Evolutionary conservation across 2,329 filamentous ascomycete genomes (phyloP).

Genomic region (Lasiodiplodia hormozganensis): DNA sequence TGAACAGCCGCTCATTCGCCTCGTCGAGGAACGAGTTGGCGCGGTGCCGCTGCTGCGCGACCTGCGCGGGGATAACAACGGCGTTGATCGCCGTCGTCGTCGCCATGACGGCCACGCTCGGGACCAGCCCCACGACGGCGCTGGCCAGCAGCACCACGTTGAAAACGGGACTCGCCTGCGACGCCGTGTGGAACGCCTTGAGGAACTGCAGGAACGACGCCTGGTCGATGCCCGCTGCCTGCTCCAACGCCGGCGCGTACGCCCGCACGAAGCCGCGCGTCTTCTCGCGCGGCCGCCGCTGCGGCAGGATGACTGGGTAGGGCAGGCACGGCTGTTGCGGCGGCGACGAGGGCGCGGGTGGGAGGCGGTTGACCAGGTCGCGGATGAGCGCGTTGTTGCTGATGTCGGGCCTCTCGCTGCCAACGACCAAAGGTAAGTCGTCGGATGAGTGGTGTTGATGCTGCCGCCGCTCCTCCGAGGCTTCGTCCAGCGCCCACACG

Average conservation of each 20-base stretch:
- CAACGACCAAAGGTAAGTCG: not conserved
- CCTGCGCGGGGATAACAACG: conserved; percentile 50
- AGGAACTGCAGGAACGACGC: conserved; percentile 58
- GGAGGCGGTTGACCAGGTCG: not conserved
- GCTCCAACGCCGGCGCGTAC: conserved; percentile 57
- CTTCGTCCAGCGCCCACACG: conserved; percentile 24
- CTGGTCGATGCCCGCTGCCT: conserved; percentile 56
- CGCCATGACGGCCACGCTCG: conserved; percentile 50
- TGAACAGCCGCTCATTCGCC: conserved; percentile 65
- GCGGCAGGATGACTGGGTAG: conserved; percentile 59
- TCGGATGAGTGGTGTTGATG: not conserved
- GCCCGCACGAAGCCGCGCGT: conserved; percentile 60
- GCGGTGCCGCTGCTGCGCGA: conserved; percentile 46
- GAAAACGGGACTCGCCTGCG: conserved; percentile 34
- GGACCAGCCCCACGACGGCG: conserved; percentile 48
- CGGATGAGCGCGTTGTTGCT: conserved; percentile 10
- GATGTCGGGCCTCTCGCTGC: not conserved
- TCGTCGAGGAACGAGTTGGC: conserved; percentile 63
- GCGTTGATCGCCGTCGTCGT: conserved; percentile 55
- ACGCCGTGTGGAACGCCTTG: conserved; percentile 54
- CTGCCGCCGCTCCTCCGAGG: conserved; percentile 10
- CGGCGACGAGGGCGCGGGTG: not conserved
- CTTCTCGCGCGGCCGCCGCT: conserved; percentile 58
- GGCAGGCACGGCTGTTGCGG: not conserved
- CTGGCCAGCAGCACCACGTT: conserved; percentile 37